Conservation (phyloP, 768 basidiomycete genomes). For the Leccinum longicurvipes region DNA sequence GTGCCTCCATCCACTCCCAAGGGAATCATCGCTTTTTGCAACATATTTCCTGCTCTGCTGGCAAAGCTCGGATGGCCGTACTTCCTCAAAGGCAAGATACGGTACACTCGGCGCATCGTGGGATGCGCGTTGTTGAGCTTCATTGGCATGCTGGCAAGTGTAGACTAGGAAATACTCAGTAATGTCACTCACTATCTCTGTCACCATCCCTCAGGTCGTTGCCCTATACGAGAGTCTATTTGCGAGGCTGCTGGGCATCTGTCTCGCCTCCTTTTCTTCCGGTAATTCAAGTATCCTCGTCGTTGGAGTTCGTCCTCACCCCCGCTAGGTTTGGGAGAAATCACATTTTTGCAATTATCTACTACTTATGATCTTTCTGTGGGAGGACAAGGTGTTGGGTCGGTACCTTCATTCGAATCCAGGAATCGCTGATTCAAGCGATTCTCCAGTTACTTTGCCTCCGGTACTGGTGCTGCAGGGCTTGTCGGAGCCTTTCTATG, state of each 20-base stretch:
- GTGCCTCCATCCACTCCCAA: conserved; percentile 91
- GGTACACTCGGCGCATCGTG: conserved; percentile 69
- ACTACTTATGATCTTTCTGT: conserved; percentile 74
- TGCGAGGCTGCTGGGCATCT: conserved; percentile 77
- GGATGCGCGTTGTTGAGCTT: conserved; percentile 77
- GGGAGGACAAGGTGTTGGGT: conserved; percentile 82
- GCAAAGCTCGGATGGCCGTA: conserved; percentile 95
- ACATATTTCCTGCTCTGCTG: conserved; percentile 82
- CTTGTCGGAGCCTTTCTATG: conserved; percentile 89
- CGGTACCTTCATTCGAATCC: conserved; percentile 12
- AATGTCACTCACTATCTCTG: background rate
- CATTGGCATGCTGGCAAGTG: conserved; percentile 81
- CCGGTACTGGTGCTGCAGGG: conserved; percentile 93
- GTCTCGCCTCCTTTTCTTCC: conserved; percentile 81
- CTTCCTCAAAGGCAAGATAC: conserved; percentile 78
- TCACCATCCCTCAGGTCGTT: conserved; percentile 75
- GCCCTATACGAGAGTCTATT: conserved; percentile 63
- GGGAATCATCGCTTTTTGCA: conserved; percentile 92
- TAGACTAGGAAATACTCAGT: background rate
- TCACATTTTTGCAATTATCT: conserved; percentile 93
- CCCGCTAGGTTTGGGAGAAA: conserved; percentile 79
- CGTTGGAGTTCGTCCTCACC: conserved; percentile 2
- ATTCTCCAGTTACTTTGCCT: conserved; percentile 76
- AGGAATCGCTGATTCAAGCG: background rate
- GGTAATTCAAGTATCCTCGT: conserved; percentile 40